Conservation (phyloP, 768 basidiomycete species). For the Leccinum imitatum region DNA sequence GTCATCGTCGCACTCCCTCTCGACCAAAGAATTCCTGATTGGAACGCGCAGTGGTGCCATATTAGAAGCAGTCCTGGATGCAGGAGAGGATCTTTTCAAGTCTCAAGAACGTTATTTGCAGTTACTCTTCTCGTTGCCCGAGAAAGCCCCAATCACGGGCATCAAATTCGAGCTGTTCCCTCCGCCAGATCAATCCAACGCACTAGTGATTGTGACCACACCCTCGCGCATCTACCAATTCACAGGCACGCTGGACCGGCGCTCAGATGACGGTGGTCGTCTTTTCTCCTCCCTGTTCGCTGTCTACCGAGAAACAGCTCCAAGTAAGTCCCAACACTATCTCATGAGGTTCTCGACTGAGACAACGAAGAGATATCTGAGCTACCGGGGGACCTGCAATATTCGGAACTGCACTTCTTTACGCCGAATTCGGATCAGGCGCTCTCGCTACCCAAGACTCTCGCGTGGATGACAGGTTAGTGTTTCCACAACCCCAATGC, state of each 20-base stretch:
- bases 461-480: slow-evolving; percentile 93
- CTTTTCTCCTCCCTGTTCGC: slow-evolving; percentile 76
- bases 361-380: slow-evolving; percentile 76
- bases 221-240: slow-evolving; percentile 90
- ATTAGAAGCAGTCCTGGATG: slow-evolving; percentile 86
- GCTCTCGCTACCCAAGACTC: slow-evolving; percentile 62
- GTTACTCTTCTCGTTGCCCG: slow-evolving; percentile 72
- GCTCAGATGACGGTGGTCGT: slow-evolving; percentile 71
- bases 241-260: slow-evolving; percentile 62
- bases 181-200: slow-evolving; percentile 57
- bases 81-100: slow-evolving; percentile 90
- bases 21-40: slow-evolving; percentile 83
- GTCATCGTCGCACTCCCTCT: slow-evolving; percentile 64
- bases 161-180: slow-evolving; percentile 79
- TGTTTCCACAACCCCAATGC: neutral
- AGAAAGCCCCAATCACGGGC: slow-evolving; percentile 81
- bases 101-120: slow-evolving; percentile 80
- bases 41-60: slow-evolving; percentile 84
- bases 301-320: slow-evolving; percentile 69
- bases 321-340: slow-evolving; percentile 57
- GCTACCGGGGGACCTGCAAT: slow-evolving; percentile 72
- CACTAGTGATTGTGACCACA: slow-evolving; percentile 80
- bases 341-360: slow-evolving; percentile 19
- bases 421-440: slow-evolving; percentile 70
- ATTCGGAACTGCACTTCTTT: slow-evolving; percentile 82